Conservation (phyloP, 2,329 filamentous ascomycete genomes). For the Beauveria bassiana region DNA sequence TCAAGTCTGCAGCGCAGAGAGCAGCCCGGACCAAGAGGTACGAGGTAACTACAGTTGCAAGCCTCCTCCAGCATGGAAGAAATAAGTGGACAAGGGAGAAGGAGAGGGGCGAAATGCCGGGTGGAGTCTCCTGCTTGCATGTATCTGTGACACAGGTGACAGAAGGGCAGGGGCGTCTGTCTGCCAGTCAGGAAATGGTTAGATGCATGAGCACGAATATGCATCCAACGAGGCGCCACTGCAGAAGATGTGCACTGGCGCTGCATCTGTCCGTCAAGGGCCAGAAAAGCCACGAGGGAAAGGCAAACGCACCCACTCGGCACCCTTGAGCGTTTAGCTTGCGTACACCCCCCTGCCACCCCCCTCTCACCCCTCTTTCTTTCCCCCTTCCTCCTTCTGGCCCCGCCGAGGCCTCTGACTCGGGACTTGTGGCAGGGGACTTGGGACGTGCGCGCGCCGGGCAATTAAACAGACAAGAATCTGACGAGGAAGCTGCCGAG, state of each 20-base stretch:
- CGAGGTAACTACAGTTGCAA: neutral
- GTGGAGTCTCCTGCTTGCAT: neutral
- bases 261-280: neutral
- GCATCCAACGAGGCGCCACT: slow-evolving; percentile 3
- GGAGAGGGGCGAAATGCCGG: neutral
- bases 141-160: neutral
- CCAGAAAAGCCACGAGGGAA: slow-evolving; percentile 7
- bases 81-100: neutral
- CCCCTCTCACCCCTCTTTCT: neutral
- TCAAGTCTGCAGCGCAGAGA: neutral
- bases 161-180: neutral
- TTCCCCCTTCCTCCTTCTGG: neutral
- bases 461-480: neutral
- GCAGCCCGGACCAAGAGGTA: neutral
- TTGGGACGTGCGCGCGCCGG: neutral
- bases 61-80: neutral
- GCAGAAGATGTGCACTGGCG: neutral
- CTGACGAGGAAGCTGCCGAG: neutral
- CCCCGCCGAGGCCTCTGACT: neutral
- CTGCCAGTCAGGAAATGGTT: neutral
- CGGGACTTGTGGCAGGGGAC: neutral
- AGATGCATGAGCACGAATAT: neutral
- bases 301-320: neutral
- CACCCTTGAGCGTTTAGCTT: too few relatives aligned
- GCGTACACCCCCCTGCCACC: neutral